Evolutionary conservation across 768 basidiomycete species (phyloP).

Genomic region (Pulveroboletus sp.): DNA sequence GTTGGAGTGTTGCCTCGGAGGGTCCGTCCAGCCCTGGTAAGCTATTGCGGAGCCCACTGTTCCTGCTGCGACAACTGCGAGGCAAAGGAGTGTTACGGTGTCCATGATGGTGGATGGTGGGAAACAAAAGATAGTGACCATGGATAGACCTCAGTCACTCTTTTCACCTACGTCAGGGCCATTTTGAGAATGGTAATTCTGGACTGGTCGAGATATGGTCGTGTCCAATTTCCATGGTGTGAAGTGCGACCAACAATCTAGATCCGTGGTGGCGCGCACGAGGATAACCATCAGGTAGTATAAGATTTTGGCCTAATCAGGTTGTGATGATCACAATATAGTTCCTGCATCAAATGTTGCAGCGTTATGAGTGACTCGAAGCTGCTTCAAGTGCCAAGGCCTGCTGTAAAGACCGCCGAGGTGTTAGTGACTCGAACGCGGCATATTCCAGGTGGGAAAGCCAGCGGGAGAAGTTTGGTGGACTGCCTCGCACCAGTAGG

Average conservation of each 20-base stretch:
- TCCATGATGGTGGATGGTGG: slow-evolving; percentile 16
- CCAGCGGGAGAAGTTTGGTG: no score
- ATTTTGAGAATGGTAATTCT: slow-evolving; percentile 2
- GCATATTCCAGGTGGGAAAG: neutral
- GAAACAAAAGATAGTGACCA: slow-evolving; percentile 6
- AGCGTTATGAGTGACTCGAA: neutral
- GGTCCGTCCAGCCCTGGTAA: slow-evolving; percentile 46
- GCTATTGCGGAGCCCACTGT: slow-evolving; percentile 61
- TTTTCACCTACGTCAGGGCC: neutral
- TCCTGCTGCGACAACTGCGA: slow-evolving; percentile 55
- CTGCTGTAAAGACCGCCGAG: neutral
- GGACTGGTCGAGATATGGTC: neutral
- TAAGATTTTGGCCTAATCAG: slow-evolving; percentile 3
- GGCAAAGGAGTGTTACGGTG: slow-evolving; percentile 14
- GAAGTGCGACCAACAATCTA: slow-evolving; percentile 16
- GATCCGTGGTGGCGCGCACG: slow-evolving; percentile 12
- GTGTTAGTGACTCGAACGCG: neutral
- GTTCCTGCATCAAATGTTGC: neutral
- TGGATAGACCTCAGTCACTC: slow-evolving; percentile 12
- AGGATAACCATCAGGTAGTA: slow-evolving; percentile 10
- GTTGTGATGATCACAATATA: neutral
- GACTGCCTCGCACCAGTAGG: no score
- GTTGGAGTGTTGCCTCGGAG: slow-evolving; percentile 46
- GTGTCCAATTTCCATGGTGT: neutral
- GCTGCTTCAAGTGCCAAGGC: no score